Base-by-base conservation (phyloP, 2,329 filamentous ascomycete genomes). In the Lachnellula hyalina region DNA sequence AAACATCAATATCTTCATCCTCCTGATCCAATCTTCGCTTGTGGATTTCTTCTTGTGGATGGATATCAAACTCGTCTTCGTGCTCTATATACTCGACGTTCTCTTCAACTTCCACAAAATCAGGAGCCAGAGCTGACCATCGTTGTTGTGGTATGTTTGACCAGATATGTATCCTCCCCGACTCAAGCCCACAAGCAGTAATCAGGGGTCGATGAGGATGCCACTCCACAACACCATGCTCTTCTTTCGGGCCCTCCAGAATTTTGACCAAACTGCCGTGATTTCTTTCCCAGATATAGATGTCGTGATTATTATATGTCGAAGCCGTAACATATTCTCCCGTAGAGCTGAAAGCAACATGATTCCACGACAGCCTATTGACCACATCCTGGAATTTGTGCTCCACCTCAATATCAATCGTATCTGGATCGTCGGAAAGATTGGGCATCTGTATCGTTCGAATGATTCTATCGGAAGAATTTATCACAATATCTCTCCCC, bases 331-430 rank as follows among this genome's bases (percentile, higher is more conserved):
- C 91, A 69, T 97, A 97, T 72, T 99, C 94, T 51, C 91, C 92
- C 0, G 89, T 94, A 1, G 90, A 87, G 67, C 90, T 96, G 70
- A 99, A 97, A 0, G 92, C 91, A 55, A 96, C 92, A 67, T 96
- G 91, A 67, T 97, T 99, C 94, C 94, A 99, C 6, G 89, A 91
- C 12, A 97, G 75, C 45, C 89, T 85, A 68, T 99, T 97, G 49
- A 99, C 94, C 4, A 97, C 87, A 68, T 99, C 95, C 71, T 97
- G 92, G 66, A 97, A 99, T 69, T 96, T 97, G 75, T 99, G 94
- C 72, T 99, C 93, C 12, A 96, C 83, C 41, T 94, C 89, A 41
- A 99, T 78, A 65, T 93, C 87, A 65, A 99, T 87, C 28, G 87
- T 93, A 64, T 95, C 88, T 19, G 88, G 83, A 62, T 96, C 89